These are phyloP conservation scores for Marasmius fiardii DNA, from an alignment of 1,284 basidiomycete genomes.

Conservation along the genomic window DNA sequence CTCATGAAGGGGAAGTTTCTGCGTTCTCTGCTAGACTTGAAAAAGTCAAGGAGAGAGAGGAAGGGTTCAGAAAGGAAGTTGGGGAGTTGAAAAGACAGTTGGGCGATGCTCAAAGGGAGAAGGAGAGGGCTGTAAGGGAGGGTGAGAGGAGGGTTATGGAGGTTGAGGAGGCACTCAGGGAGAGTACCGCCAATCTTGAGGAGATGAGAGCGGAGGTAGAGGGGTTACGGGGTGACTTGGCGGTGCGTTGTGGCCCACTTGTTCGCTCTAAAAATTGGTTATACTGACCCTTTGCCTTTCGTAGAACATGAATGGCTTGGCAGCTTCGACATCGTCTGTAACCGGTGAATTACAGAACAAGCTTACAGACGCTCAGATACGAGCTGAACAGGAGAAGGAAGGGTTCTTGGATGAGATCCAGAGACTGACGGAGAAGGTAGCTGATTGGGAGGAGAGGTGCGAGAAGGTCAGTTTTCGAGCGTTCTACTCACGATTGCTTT, in stretches of 20 bases:
- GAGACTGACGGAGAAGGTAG: not conserved
- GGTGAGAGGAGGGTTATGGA: constrained; percentile 72
- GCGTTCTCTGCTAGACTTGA: constrained; percentile 62
- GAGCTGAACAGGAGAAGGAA: constrained; percentile 16
- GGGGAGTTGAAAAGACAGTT: constrained; percentile 65
- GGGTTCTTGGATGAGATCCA: constrained; percentile 11
- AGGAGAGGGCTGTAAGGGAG: constrained; percentile 53
- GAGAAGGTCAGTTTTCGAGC: constrained; percentile 1
- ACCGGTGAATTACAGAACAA: constrained; percentile 28
- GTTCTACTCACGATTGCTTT: not conserved
- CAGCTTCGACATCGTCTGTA: constrained; percentile 33
- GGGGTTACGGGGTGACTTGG: constrained; percentile 70
- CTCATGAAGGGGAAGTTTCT: constrained; percentile 73
- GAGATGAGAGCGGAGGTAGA: constrained; percentile 93
- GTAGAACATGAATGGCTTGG: constrained; percentile 53
- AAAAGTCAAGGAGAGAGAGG: constrained; percentile 78
- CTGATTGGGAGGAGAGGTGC: not conserved
- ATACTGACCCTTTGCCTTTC: constrained; percentile 3
- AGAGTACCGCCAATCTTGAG: constrained; percentile 87
- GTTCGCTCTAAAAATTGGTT: not conserved
- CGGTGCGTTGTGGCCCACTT: constrained; percentile 45
- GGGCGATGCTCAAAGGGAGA: constrained; percentile 55
- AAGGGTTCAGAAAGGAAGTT: constrained; percentile 66
- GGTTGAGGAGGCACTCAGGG: constrained; percentile 83
- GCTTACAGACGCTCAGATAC: constrained; percentile 3